Conservation (phyloP, 306 rosid genomes). For the Oxytropis ochrocephala region DNA sequence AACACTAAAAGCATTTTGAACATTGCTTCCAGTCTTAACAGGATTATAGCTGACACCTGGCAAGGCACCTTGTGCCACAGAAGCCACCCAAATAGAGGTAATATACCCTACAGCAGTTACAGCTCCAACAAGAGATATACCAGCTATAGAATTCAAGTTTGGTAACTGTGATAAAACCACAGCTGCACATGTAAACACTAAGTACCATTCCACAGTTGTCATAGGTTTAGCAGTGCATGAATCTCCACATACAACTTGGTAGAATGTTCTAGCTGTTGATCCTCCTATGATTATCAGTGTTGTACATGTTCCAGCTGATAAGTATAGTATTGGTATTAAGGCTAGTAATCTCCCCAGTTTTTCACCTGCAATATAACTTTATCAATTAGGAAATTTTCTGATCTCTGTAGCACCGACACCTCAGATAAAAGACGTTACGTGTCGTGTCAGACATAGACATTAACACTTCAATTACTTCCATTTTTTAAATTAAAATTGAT, state of each 20-base stretch:
- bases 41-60: conserved; percentile 29
- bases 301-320: conserved; percentile 50
- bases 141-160: conserved; percentile 47
- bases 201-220: conserved; percentile 49
- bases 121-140: conserved; percentile 42
- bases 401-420: neutral
- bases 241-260: conserved; percentile 33
- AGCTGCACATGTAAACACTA: conserved; percentile 46
- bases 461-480: no score
- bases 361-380: conserved; percentile 32
- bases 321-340: conserved; percentile 46
- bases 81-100: conserved; percentile 33
- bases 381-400: neutral
- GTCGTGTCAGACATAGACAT: no score
- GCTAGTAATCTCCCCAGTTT: conserved; percentile 33
- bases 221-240: conserved; percentile 41
- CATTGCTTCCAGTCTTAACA: neutral
- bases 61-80: conserved; percentile 37
- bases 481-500: no score
- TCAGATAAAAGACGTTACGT: no score
- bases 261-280: conserved; percentile 37
- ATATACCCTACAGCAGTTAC: conserved; percentile 45
- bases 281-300: conserved; percentile 57
- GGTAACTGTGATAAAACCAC: conserved; percentile 43
- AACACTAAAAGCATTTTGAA: conserved; percentile 14